phyloP scores from a whole-genome alignment of 1,284 basidiomycete genomes.

The Athelia sp. region DNA sequence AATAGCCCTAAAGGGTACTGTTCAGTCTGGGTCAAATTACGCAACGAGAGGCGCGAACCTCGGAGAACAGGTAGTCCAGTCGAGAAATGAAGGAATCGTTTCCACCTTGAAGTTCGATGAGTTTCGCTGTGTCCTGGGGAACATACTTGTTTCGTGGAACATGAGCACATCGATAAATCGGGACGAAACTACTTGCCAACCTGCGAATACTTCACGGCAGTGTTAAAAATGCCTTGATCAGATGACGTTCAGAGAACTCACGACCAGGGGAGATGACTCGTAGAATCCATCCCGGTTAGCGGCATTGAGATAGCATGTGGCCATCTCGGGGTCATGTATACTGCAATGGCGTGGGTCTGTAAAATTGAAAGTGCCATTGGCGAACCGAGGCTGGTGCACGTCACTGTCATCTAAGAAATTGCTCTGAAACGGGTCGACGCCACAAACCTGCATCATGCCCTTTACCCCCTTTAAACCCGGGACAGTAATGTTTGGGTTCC shows the following conservation, averaged over 20 bases:
- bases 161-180: conserved; percentile 4
- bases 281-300: conserved; percentile 59
- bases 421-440: background rate
- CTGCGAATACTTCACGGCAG: conserved; percentile 40
- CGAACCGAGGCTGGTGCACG: conserved; percentile 42
- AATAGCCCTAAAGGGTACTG: conserved; percentile 33
- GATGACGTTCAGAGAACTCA: conserved; percentile 22
- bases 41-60: conserved; percentile 22
- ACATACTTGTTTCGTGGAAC: conserved; percentile 38
- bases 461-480: conserved; percentile 32
- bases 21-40: background rate
- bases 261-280: conserved; percentile 57
- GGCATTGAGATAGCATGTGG: conserved; percentile 59
- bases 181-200: conserved; percentile 18
- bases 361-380: conserved; percentile 57
- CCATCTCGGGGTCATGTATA: conserved; percentile 48
- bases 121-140: conserved; percentile 57
- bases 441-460: conserved; percentile 49
- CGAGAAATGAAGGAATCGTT: conserved; percentile 44
- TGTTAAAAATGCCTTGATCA: background rate
- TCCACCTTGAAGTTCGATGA: conserved; percentile 58
- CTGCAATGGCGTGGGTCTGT: conserved; percentile 67
- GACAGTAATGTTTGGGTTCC: conserved; percentile 52
- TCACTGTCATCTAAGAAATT: no score
- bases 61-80: conserved; percentile 51